These are phyloP conservation scores for Lasiosphaeria ovina DNA, from an alignment of 495 filamentous ascomycete species.

Conservation along the genomic window DNA sequence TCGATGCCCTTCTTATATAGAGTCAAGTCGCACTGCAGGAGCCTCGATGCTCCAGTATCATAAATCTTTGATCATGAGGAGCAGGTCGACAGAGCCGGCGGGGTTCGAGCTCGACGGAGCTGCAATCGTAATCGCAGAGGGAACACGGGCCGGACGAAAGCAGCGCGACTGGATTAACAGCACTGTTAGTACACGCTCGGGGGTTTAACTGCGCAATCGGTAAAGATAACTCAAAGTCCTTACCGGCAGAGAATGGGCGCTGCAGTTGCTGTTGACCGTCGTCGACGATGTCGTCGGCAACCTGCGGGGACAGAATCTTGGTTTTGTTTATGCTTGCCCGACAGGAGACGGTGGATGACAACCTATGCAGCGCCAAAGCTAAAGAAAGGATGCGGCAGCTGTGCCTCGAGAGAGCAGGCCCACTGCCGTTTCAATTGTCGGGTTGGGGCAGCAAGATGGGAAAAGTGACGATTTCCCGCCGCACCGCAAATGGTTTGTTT, in stretches of 20 bases:
- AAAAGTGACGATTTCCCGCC: too few species aligned
- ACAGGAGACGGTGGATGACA: neutral
- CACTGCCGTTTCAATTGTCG: conserved; percentile 1
- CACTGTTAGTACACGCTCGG: neutral
- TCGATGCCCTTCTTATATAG: neutral
- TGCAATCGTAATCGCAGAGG: neutral
- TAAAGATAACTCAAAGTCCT: neutral
- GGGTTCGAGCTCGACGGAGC: conserved; percentile 1
- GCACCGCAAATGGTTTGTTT: too few species aligned
- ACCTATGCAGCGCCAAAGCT: neutral
- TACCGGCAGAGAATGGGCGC: neutral
- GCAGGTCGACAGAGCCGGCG: neutral
- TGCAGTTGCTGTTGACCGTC: neutral
- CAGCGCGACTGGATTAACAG: neutral
- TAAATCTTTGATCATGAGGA: conserved; percentile 17
- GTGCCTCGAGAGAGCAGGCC: neutral
- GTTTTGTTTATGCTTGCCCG: conserved; percentile 11
- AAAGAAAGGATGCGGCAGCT: neutral
- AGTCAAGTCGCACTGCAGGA: conserved; percentile 14
- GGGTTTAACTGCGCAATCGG: neutral
- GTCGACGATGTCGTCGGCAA: conserved; percentile 16
- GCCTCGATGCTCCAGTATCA: conserved; percentile 24
- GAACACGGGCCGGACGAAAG: neutral
- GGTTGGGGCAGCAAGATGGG: neutral
- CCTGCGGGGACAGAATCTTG: conserved; percentile 4